These are phyloP conservation scores for Punctularia strigosozonata DNA, from an alignment of 768 basidiomycete species.

Conservation along the genomic window DNA sequence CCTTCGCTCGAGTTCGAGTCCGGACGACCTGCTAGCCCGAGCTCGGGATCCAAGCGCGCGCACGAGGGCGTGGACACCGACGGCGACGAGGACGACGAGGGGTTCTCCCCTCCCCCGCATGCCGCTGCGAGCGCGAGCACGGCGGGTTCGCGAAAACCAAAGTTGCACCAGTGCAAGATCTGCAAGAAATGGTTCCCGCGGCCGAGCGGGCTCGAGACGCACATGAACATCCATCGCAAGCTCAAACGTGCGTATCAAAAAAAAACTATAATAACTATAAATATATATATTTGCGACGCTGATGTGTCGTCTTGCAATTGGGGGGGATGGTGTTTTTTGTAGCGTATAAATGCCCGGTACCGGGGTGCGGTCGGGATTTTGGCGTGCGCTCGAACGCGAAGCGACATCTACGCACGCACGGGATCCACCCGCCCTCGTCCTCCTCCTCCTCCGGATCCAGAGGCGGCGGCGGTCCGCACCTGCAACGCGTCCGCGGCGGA, in stretches of 20 bases:
- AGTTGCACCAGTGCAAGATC: constrained; percentile 36
- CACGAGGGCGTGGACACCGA: too few species aligned
- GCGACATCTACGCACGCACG: constrained; percentile 69
- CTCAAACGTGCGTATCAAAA: constrained; percentile 34
- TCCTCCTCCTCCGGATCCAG: background rate
- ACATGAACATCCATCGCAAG: constrained; percentile 43
- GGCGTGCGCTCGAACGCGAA: constrained; percentile 75
- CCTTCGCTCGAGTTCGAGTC: too few species aligned
- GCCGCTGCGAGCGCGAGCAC: too few species aligned
- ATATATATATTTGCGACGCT: background rate
- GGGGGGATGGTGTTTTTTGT: constrained; percentile 4
- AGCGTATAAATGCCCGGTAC: constrained; percentile 40
- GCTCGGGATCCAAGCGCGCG: too few species aligned
- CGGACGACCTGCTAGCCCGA: too few species aligned
- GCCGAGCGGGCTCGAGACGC: constrained; percentile 38
- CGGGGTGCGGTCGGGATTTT: constrained; percentile 54
- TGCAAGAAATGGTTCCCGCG: constrained; percentile 36
- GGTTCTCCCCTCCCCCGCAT: constrained; percentile 5
- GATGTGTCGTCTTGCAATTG: constrained; percentile 3
- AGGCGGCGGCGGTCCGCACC: background rate
- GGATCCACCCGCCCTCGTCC: constrained; percentile 27
- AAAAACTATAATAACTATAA: too few species aligned
- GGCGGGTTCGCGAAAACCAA: too few species aligned
- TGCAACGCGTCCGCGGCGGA: constrained; percentile 1
- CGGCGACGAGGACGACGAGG: constrained; percentile 2